Evolutionary conservation across 371 early-diverging fungal genomes (phyloP).

Genomic region (Nematocida sp.): DNA sequence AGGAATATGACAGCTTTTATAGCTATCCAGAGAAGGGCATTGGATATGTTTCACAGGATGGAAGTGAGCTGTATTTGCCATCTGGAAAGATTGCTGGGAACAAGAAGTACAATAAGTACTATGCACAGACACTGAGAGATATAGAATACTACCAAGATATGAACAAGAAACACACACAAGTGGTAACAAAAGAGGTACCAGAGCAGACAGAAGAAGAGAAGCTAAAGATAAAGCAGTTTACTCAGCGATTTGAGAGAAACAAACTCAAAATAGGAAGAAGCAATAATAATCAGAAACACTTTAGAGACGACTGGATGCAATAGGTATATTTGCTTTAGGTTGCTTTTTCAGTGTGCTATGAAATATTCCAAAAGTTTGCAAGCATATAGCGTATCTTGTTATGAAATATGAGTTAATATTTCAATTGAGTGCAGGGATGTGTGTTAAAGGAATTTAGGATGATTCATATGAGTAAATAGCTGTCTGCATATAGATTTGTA

Average conservation of each 20-base stretch:
- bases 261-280: conserved; percentile 32
- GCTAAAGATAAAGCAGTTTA: conserved; percentile 21
- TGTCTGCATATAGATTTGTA: too few relatives aligned
- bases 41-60: conserved; percentile 41
- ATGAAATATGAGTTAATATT: too few relatives aligned
- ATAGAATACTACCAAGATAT: conserved; percentile 42
- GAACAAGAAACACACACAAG: conserved; percentile 11
- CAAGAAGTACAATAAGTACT: conserved; percentile 51
- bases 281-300: conserved; percentile 49
- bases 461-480: too few relatives aligned
- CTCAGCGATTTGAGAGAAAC: conserved; percentile 16
- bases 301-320: conserved; percentile 58
- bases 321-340: not conserved
- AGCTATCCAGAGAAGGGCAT: conserved; percentile 38
- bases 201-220: conserved; percentile 15
- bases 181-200: conserved; percentile 3
- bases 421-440: too few relatives aligned
- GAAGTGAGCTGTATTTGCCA: conserved; percentile 46
- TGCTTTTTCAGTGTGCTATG: too few relatives aligned
- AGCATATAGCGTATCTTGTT: too few relatives aligned
- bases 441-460: too few relatives aligned
- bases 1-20: conserved; percentile 48
- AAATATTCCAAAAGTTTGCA: too few relatives aligned
- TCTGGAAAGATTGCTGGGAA: conserved; percentile 44
- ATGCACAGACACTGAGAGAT: conserved; percentile 47